Evolutionary conservation across 1,139 yeast species (phyloP).

Genomic region (Blastobotrys niveus): DNA sequence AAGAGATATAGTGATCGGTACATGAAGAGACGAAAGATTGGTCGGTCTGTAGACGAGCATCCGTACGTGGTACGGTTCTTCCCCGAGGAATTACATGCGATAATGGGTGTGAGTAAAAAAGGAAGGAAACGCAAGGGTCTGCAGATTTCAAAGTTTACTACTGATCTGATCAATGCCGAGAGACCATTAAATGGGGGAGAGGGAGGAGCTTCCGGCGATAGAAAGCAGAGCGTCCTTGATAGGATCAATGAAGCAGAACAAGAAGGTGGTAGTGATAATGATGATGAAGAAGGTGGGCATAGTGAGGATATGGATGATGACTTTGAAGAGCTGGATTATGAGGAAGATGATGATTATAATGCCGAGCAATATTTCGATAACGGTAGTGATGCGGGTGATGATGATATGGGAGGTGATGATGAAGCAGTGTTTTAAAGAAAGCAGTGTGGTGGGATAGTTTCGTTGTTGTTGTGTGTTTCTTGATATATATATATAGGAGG

Average conservation of each 20-base stretch:
- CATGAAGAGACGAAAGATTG: conserved; percentile 65
- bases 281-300: conserved; percentile 52
- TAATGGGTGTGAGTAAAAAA: conserved; percentile 59
- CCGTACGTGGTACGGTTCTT: conserved; percentile 59
- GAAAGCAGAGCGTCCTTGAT: conserved; percentile 16
- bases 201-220: conserved; percentile 42
- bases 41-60: conserved; percentile 74
- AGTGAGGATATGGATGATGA: conserved; percentile 77
- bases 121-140: conserved; percentile 22
- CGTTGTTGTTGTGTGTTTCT: no score
- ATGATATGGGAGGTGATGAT: conserved; percentile 51
- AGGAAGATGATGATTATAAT: conserved; percentile 69
- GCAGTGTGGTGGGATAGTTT: no score
- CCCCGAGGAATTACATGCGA: conserved; percentile 72
- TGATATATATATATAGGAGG: no score
- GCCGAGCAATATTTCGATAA: conserved; percentile 52
- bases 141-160: conserved; percentile 29
- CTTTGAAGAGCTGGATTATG: conserved; percentile 65
- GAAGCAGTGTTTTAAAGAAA: conserved; percentile 22
- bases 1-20: conserved; percentile 37
- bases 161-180: conserved; percentile 34
- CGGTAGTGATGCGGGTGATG: conserved; percentile 48
- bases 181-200: conserved; percentile 43
- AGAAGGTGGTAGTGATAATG: conserved; percentile 47
- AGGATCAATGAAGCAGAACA: conserved; percentile 38